Evolutionary conservation across 495 filamentous ascomycete genomes (phyloP).

Genomic region (Tuber microsphaerosporum): DNA sequence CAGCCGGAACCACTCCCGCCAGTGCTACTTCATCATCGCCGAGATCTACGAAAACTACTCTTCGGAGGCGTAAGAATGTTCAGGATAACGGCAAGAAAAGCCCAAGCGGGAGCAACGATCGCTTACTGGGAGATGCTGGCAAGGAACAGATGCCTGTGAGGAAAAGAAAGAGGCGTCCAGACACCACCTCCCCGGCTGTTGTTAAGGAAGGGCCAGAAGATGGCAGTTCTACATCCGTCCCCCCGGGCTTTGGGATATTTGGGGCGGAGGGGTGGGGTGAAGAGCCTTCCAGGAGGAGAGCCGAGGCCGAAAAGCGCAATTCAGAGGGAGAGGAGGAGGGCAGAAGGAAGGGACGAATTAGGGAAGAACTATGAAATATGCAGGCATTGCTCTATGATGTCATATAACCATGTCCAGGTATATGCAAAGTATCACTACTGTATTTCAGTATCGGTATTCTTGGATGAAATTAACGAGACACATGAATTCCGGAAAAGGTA

Average conservation of each 20-base stretch:
- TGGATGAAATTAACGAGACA: not conserved
- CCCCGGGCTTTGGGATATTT: not conserved
- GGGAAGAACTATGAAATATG: not conserved
- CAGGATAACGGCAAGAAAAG: not conserved
- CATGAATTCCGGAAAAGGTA: constrained; percentile 2
- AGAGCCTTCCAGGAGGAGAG: not conserved
- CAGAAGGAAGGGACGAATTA: not conserved
- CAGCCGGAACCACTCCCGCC: not conserved
- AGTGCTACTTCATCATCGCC: constrained; percentile 5
- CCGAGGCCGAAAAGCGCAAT: not conserved
- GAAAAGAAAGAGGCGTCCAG: not conserved
- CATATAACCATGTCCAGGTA: not conserved
- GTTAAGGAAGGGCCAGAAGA: not conserved
- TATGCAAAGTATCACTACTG: not conserved
- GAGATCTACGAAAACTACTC: constrained; percentile 6
- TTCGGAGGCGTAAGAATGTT: constrained; percentile 23
- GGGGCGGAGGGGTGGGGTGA: not conserved
- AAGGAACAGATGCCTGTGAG: not conserved
- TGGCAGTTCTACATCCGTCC: not conserved
- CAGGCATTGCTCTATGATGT: not conserved
- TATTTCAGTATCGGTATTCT: not conserved
- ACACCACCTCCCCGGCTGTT: not conserved
- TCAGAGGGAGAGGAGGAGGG: not conserved
- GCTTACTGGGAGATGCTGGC: not conserved
- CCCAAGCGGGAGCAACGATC: not conserved